Evolutionary conservation across 2,329 filamentous ascomycete genomes (phyloP).

Genomic region (Penicillium hesseltinei): DNA sequence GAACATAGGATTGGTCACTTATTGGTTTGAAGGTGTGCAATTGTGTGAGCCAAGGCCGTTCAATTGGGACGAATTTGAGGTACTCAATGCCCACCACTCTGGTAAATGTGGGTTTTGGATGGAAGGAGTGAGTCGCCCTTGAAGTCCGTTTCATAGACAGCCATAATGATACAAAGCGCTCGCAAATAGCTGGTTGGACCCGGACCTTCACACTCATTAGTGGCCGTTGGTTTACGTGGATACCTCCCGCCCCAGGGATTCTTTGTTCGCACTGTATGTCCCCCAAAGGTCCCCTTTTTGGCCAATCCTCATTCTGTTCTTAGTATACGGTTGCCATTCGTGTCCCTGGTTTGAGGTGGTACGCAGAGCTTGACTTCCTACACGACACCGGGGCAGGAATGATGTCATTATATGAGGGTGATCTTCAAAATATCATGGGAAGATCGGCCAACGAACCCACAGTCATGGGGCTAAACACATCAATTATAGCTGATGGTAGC

Average conservation of each 20-base stretch:
- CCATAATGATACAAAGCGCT: background rate
- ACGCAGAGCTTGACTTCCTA: background rate
- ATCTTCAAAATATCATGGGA: background rate
- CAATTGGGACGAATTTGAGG: conserved; percentile 7
- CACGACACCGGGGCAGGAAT: conserved; percentile 1
- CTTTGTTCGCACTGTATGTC: background rate
- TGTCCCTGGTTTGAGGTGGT: background rate
- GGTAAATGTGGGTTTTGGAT: conserved; percentile 6
- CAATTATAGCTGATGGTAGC: background rate
- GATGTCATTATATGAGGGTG: background rate
- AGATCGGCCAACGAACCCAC: background rate
- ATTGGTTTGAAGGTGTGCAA: conserved; percentile 8
- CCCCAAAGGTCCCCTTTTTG: background rate
- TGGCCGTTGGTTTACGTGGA: background rate
- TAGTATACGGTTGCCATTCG: background rate
- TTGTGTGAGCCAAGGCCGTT: conserved; percentile 6
- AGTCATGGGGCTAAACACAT: background rate
- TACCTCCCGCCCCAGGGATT: background rate
- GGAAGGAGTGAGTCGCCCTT: background rate
- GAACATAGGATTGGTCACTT: conserved; percentile 1
- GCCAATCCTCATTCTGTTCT: background rate
- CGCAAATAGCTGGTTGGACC: background rate
- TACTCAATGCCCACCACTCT: background rate
- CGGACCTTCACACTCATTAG: background rate
- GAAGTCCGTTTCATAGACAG: background rate